These are phyloP conservation scores for Pezicula neosporulosa DNA, from an alignment of 2,329 filamentous ascomycete genomes.

Conservation along the genomic window DNA sequence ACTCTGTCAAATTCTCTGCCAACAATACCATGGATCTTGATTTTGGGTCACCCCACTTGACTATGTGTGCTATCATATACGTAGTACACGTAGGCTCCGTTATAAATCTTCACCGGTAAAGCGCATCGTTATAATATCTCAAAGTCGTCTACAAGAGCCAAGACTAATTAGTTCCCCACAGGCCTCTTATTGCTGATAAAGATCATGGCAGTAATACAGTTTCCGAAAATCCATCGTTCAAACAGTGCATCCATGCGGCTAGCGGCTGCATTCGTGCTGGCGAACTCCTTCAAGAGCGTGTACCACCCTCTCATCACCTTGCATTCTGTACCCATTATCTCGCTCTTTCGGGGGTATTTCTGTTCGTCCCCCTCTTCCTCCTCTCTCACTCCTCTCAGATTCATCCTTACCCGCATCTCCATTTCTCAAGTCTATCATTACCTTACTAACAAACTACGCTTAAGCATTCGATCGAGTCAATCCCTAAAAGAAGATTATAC, in stretches of 20 bases:
- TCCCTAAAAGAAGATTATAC: background rate
- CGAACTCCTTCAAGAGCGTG: background rate
- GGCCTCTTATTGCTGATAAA: background rate
- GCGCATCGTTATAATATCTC: too few species aligned
- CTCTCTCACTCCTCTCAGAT: too few species aligned
- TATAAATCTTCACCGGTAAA: background rate
- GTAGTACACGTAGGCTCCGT: conserved; percentile 13
- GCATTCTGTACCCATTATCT: background rate
- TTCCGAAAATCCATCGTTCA: background rate
- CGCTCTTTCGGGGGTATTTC: background rate
- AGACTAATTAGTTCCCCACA: background rate
- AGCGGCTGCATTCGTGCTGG: background rate
- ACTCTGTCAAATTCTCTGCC: conserved; percentile 25
- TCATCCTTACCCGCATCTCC: too few species aligned
- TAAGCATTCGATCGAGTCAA: background rate
- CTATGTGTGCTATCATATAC: conserved; percentile 27
- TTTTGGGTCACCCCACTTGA: conserved; percentile 14
- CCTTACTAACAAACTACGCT: too few species aligned
- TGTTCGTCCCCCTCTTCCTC: background rate
- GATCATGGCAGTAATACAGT: background rate
- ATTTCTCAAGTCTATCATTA: too few species aligned
- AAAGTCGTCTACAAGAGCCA: background rate
- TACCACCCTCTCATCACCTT: background rate
- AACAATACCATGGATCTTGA: conserved; percentile 4
- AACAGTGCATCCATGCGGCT: background rate